phyloP scores from a whole-genome alignment of 345 rosid genomes.

The Camelina hispida region DNA sequence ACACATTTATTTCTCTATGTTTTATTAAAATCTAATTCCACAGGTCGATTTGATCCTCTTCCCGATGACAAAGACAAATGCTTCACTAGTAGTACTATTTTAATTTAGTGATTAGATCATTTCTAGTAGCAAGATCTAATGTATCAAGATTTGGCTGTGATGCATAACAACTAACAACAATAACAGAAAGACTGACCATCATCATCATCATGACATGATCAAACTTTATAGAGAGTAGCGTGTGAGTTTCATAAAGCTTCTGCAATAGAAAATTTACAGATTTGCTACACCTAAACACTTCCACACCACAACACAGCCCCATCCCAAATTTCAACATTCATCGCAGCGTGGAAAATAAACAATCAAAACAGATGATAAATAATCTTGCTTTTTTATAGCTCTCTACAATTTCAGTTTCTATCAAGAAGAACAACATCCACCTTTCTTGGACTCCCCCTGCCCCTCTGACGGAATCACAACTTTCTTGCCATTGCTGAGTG shows the following conservation, averaged over 20 bases:
- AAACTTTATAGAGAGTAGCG: slow-evolving; percentile 30
- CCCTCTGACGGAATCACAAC: slow-evolving; percentile 61
- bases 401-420: slow-evolving; percentile 35
- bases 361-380: slow-evolving; percentile 27
- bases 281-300: slow-evolving; percentile 44
- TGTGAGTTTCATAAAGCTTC: slow-evolving; percentile 34
- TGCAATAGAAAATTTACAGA: slow-evolving; percentile 43
- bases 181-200: slow-evolving; percentile 1
- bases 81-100: slow-evolving; percentile 4
- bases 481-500: slow-evolving; percentile 68
- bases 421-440: slow-evolving; percentile 71
- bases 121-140: neutral
- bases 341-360: slow-evolving; percentile 32
- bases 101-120: neutral
- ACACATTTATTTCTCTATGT: neutral
- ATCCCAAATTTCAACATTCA: slow-evolving; percentile 34
- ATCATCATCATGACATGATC: slow-evolving; percentile 12
- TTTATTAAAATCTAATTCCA: slow-evolving; percentile 7
- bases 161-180: neutral
- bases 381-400: slow-evolving; percentile 29
- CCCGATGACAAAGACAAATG: slow-evolving; percentile 38
- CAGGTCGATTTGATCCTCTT: slow-evolving; percentile 38
- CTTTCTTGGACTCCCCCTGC: slow-evolving; percentile 48
- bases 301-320: slow-evolving; percentile 34
- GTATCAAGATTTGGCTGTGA: slow-evolving; percentile 1